Evolutionary conservation across 2,329 filamentous ascomycete genomes (phyloP), one percentile per base, ranked within the genome.

Genomic region (Diplodia corticola): DNA sequence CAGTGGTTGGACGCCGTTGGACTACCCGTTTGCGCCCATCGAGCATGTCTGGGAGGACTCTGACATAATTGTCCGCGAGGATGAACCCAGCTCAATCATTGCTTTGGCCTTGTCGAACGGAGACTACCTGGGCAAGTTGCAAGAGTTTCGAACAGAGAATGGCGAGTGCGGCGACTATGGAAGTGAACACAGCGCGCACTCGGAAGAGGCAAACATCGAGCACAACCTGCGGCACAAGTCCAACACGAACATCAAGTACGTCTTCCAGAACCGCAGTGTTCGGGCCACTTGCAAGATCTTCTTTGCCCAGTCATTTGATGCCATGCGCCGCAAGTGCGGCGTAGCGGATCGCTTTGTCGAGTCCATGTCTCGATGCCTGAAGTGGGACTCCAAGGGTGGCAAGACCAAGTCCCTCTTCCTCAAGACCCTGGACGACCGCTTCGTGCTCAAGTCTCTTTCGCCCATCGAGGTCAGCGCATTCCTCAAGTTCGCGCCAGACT

Each of bases 211-310:
- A 1, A 91, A 91, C 60, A 86, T 98, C 10, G 93, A 99, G 77
- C 89, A 91, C 69, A 95, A 92, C 44, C 83, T 99, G 28, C 83
- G 97, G 35, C 88, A 92, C 69, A 86, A 89, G 33, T 96, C 92
- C 0, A 93, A 94, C 44, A 97, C 92, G 1, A 95, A 99, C 77
- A 88, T 97, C 70, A 96, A 96, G 75, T 99, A 97, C 75, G 92
- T 96, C 68, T 99, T 98, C 79, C 89, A 90, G 30, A 93, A 97
- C 75, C 93, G 94, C 0, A 89, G 91, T n/a, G 94, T 96, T 3
- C 92, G 91, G 73, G 96, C 97, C 86, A 90, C 94, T 59, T 98
- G 96, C 82, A 99, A 99, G 79, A 95, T 99, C 54, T 98, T 99
- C 78, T 99, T 96, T 73, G 95, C 95, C 0, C 95, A 98, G 77